Evolutionary conservation across 2,329 filamentous ascomycete genomes (phyloP), one percentile per base, ranked within the genome.

Genomic region (Pochonia chlamydosporia): DNA sequence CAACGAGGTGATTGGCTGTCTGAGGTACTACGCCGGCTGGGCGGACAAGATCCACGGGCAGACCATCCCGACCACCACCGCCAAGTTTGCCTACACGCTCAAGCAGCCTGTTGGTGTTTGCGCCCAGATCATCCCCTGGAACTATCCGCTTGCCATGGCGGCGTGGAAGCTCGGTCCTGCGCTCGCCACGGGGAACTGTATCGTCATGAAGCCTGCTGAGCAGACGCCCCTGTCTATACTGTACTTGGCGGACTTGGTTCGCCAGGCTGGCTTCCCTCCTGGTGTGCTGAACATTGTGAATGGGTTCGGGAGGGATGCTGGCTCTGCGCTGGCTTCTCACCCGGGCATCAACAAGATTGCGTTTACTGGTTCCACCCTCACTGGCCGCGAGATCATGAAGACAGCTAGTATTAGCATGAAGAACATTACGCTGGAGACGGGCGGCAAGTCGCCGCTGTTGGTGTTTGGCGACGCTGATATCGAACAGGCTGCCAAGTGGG

Each of bases 31-130:
- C 59, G 84, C 80, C 37, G 87, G 87, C 26, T 91, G 79, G 66
- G 84, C 86, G 20, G 87, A 91, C 66, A 91, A 91, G 70, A 81
- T 89, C 41, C 81, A 84, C 53, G 87, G 87, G 10, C 81, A 87
- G 59, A 86, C 85, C 10, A 89, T 91, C 54, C 81, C 84, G 48
- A 87, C 84, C 0, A 79, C 75, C 0, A 71, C 74, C 0, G 68
- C 74, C 14, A 91, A 90, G 62, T 78, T 91, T 52, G 85, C 84
- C 2, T 91, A 91, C 55, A 89, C 85, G 0, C 70, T 89, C 23
- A 78, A 81, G 30, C 83, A 91, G 59, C 87, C 87, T 1, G 69
- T 91, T n/a, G 87, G 87, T 33, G 87, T 91, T 0, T 87, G 85
- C 52, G 86, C 74, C 2, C 73, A 77, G 61, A 89, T 90, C 52